phyloP scores from a whole-genome alignment of 352 stramenopile species.

The Globisporangium okanoganense region DNA sequence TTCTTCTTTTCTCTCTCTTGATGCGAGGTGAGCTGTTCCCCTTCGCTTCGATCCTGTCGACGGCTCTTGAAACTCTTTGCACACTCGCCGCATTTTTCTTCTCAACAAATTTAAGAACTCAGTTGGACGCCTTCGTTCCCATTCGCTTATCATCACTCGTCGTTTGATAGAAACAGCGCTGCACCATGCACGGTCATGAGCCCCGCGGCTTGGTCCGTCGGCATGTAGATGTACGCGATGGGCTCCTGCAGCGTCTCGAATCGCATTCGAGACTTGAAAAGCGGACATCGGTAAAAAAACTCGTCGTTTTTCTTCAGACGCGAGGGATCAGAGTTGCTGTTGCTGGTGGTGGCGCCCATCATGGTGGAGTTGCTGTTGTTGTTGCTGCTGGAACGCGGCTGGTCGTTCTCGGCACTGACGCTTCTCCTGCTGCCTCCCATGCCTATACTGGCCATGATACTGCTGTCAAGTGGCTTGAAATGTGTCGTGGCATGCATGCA shows the following conservation, averaged over 20 bases:
- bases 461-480: slow-evolving; percentile 17
- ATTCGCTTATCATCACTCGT: not conserved
- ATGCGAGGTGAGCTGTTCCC: too few species aligned
- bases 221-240: slow-evolving; percentile 34
- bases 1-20: too few species aligned
- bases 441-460: not conserved
- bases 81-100: not conserved
- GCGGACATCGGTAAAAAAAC: slow-evolving; percentile 39
- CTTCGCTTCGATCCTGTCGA: not conserved
- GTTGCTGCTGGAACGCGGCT: not conserved
- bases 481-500: slow-evolving; percentile 24
- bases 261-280: slow-evolving; percentile 30
- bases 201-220: slow-evolving; percentile 22
- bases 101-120: too few species aligned
- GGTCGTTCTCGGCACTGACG: slow-evolving; percentile 8
- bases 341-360: not conserved
- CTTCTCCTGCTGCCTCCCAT: not conserved
- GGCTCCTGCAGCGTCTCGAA: slow-evolving; percentile 25
- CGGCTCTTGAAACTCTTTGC: not conserved
- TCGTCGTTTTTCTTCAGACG: not conserved
- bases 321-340: not conserved
- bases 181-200: slow-evolving; percentile 29
- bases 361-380: not conserved
- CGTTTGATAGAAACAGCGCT: slow-evolving; percentile 30
- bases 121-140: not conserved